Evolutionary conservation across 345 rosid genomes (phyloP), one percentile per base, ranked within the genome.

Genomic region (Clarkia xantiana): DNA sequence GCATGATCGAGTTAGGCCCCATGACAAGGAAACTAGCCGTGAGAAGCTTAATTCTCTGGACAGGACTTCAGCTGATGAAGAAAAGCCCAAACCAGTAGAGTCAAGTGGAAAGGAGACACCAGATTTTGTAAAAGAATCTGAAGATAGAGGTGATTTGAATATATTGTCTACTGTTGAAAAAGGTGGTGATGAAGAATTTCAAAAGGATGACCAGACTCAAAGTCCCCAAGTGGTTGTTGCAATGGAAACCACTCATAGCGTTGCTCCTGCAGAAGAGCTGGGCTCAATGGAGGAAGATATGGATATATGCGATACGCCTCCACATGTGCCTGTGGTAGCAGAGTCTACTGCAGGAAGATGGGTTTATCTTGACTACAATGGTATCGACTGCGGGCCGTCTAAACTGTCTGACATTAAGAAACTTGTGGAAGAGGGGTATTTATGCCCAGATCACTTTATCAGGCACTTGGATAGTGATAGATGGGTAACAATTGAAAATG

Each of bases 271-370:
- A 18, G 87, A 76, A 68, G 96, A 82, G 72, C 67, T 78, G 69
- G 74, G 63, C 17, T 93, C 99, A 23, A 93, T 93, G 99, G 99
- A 93, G 80, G 99, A 87, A 72, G 99, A 93, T 70, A 93, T 91
- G 98, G 98, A 91, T 67, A 91, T 91, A 54, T 77, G 93, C 62
- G 89, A 91, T 63, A 84, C 94, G 0, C 94, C 99, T 29, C 99
- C 99, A 53, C 94, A 93, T 76, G 73, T 48, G 55, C 76, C 93
- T 22, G 23, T 65, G 38, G 68, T 67, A 47, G 63, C 75, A 42
- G 94, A 84, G 64, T 69, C 78, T 19, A 71, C 74, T 1, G 47
- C 72, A 20, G 96, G 95, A 51, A 87, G 76, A 70, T 93, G 99
- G 99, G 71, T 82, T 77, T 93, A 93, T 79, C 93, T 93, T 41